Base-by-base conservation (phyloP, 1,139 yeast species). In the Saccharomyces hybrid region DNA sequence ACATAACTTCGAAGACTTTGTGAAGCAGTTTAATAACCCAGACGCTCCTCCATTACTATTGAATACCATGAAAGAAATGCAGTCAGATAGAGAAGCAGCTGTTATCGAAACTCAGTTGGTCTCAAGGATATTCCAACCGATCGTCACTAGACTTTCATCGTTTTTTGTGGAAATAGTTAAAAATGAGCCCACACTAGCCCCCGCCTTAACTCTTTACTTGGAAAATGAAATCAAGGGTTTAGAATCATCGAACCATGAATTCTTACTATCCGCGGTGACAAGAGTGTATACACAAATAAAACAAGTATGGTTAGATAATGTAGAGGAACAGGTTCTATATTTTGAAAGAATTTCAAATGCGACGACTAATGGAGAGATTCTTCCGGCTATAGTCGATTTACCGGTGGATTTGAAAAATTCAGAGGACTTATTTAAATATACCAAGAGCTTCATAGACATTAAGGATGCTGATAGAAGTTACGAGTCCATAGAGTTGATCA, bases 191-290 rank as follows among this genome's bases (percentile, higher is more conserved):
- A 64, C 76, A 25, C 73, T 74, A 49, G 69, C 74, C n/a, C 81
- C 83, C 2, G 73, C 74, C 4, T 63, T 80, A 2, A 60, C 79
- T 50, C 61, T 75, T 1, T 68, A 74, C 47, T 57, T 80, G 14
- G 82, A 79, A 54, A 59, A 59, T 6, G 59, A 71, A 5, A 67
- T 72, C 6, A 62, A 61, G 34, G 66, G 68, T 23, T 64, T 78
- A 34, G 77, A 76, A 26, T 72, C 79, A 2, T 75, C 85, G 2
- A 81, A 83, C 67, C 91, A 86, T 66, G 96, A 88, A 59, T 88
- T 79, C 62, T 70, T 86, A 38, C 75, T 79, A 58, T 76, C 78
- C 50, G 75, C 79, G 57, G 73, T 86, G 60, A 76, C 74, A 49
- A 80, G 80, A 59, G 62, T 83, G 4, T 73, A 75, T 27, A 84